Evolutionary conservation across 192 early-diverging fungal species (phyloP).

Genomic region (Linnemannia elongata): DNA sequence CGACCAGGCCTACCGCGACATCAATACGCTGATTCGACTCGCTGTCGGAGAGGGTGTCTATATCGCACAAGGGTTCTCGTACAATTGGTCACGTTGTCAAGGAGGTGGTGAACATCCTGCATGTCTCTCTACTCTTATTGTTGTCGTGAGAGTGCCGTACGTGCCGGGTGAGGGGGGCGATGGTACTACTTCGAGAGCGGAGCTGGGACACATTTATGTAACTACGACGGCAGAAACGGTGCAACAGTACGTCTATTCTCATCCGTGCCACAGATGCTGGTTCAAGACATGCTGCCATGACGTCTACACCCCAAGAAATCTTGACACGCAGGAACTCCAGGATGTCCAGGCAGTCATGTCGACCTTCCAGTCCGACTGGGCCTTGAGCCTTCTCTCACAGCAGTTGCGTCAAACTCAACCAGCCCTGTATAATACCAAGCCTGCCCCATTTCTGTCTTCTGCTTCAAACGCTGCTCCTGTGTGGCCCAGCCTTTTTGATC

Average conservation of each 20-base stretch:
- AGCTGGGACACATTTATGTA: slow-evolving; percentile 28
- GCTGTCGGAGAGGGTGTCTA: slow-evolving; percentile 15
- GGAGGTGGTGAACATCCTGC: slow-evolving; percentile 2
- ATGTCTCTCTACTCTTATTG: slow-evolving; percentile 26
- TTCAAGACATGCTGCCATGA: slow-evolving; percentile 23
- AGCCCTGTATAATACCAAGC: background rate
- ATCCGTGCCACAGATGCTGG: slow-evolving; percentile 29
- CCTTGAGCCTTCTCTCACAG: background rate
- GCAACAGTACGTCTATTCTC: slow-evolving; percentile 5
- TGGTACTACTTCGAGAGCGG: background rate
- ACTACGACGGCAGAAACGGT: background rate
- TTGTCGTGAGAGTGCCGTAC: background rate
- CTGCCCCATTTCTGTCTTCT: background rate
- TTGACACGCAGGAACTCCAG: slow-evolving; percentile 3
- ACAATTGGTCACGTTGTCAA: slow-evolving; percentile 5
- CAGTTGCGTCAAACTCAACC: background rate
- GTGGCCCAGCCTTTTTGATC: background rate
- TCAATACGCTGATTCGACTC: background rate
- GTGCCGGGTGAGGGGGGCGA: background rate
- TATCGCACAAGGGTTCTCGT: slow-evolving; percentile 21
- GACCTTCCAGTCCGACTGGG: slow-evolving; percentile 14
- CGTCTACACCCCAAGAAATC: background rate
- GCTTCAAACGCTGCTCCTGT: background rate
- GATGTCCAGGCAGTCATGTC: slow-evolving; percentile 15
- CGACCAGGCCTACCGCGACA: background rate